Conservation (phyloP, 2,329 filamentous ascomycete genomes). For the Cladosporium phlei region DNA sequence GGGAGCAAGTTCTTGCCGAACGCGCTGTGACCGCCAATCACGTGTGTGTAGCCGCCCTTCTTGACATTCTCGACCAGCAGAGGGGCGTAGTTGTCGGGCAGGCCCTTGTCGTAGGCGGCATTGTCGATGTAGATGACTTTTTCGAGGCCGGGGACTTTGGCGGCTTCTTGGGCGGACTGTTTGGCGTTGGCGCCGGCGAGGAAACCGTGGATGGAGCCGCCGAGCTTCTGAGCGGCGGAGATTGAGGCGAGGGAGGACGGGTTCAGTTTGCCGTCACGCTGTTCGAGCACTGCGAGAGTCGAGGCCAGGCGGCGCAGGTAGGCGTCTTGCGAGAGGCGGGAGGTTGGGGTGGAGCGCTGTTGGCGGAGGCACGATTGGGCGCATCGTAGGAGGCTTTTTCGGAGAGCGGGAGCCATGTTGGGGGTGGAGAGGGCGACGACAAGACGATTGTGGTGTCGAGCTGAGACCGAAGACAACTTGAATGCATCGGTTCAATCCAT, state of each 20-base stretch:
- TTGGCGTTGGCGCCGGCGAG: constrained; percentile 77
- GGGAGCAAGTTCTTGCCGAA: constrained; percentile 96
- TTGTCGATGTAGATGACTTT: constrained; percentile 90
- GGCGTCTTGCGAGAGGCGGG: constrained; percentile 45
- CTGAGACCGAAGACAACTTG: neutral
- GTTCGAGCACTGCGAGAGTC: constrained; percentile 86
- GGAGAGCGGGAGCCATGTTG: constrained; percentile 14
- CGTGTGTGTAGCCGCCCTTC: constrained; percentile 87
- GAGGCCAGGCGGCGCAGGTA: constrained; percentile 69
- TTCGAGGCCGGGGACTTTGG: constrained; percentile 83
- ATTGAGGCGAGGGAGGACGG: constrained; percentile 76
- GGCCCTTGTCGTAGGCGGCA: constrained; percentile 84
- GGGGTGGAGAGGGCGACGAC: neutral
- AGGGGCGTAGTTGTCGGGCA: constrained; percentile 92
- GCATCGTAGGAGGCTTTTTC: constrained; percentile 22
- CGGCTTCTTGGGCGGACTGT: constrained; percentile 71
- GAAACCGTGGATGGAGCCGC: constrained; percentile 80
- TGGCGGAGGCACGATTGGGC: constrained; percentile 30
- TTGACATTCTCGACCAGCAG: constrained; percentile 94
- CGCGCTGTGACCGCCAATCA: constrained; percentile 84
- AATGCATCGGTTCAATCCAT: too few species aligned
- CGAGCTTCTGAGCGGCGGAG: constrained; percentile 79
- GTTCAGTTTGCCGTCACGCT: constrained; percentile 83
- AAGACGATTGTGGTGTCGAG: neutral
- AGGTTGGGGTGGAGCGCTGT: constrained; percentile 30